These are phyloP conservation scores for Phialophora macrospora DNA, from an alignment of 2,329 filamentous ascomycete genomes.

Conservation along the genomic window DNA sequence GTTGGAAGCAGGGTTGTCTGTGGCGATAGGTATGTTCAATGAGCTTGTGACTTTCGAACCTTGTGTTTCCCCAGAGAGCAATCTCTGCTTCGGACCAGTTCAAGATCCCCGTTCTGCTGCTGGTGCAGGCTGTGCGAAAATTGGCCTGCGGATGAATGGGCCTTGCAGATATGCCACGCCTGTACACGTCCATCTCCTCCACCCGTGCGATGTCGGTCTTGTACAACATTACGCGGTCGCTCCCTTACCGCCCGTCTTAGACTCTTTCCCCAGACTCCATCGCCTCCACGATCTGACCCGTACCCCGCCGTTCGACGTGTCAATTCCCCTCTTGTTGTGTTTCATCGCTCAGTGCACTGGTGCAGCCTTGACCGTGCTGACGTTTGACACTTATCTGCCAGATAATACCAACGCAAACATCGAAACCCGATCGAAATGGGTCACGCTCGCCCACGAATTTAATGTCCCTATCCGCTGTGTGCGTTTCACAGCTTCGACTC, in stretches of 20 bases:
- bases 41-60: slow-evolving; percentile 6
- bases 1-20: slow-evolving; percentile 68
- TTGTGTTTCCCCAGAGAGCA: background rate
- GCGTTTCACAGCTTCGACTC: slow-evolving; percentile 74
- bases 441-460: slow-evolving; percentile 71
- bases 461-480: slow-evolving; percentile 81
- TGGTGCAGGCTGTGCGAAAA: slow-evolving; percentile 5
- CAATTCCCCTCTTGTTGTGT: background rate
- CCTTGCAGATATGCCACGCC: slow-evolving; percentile 9
- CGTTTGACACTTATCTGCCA: slow-evolving; percentile 45
- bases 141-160: background rate
- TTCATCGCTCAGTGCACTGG: background rate
- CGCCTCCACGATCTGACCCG: background rate
- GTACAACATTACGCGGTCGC: slow-evolving; percentile 3
- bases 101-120: slow-evolving; percentile 1
- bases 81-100: background rate
- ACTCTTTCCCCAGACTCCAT: slow-evolving; percentile 17
- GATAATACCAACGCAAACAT: slow-evolving; percentile 95
- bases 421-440: slow-evolving; percentile 78
- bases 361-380: slow-evolving; percentile 12
- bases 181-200: slow-evolving; percentile 10
- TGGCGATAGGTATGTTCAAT: slow-evolving; percentile 71
- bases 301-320: slow-evolving; percentile 20
- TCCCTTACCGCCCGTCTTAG: background rate
- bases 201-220: slow-evolving; percentile 6